Evolutionary conservation across 2,329 filamentous ascomycete species (phyloP), one percentile per base, ranked within the genome.

Genomic region (Juglanconis sp.): DNA sequence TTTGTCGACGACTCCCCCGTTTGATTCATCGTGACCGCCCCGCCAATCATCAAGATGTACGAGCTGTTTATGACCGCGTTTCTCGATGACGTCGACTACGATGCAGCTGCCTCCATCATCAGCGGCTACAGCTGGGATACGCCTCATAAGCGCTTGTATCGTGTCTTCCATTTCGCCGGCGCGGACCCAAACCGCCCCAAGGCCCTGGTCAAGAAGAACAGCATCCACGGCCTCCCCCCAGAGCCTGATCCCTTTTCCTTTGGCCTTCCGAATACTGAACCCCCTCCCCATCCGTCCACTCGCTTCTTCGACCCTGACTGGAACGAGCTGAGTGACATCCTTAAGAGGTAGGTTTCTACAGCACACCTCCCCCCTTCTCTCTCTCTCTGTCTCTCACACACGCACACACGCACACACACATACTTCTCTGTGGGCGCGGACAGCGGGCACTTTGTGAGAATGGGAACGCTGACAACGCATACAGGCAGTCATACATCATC

Each of bases 11-110:
- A 24, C 17, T 48, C 46, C 46, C 46, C 30, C 30, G 46, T n/a
- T n/a, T 17, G 17, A 13, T 49, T 5, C 13, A 5, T 42, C 15
- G 15, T 24, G 48, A 2, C 4, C 34, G n/a, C 7, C 17, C n/a
- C 3, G n/a, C 3, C 46, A 36, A 8, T 35, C 38, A 11, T 10
- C 49, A 54, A 11, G 48, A 86, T 86, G 83, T 80, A 85, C 67
- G 84, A 87, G 70, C 72, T 87, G 17, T 87, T 86, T 66, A 76
- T 87, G 60, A 82, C 83, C 4, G 78, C 81, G 9, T 69, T 79
- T 50, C 77, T 88, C 56, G 74, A 76, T 17, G 77, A 81, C 57
- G 74, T 71, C 61, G 81, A 85, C 65, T 74, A 83, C 40, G 71
- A 74, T 53, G 76, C 73, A 60, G 80, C 79, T 24, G 77, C 80